These are phyloP conservation scores for Isatis tinctoria DNA, from an alignment of 345 rosid species.

Conservation along the genomic window DNA sequence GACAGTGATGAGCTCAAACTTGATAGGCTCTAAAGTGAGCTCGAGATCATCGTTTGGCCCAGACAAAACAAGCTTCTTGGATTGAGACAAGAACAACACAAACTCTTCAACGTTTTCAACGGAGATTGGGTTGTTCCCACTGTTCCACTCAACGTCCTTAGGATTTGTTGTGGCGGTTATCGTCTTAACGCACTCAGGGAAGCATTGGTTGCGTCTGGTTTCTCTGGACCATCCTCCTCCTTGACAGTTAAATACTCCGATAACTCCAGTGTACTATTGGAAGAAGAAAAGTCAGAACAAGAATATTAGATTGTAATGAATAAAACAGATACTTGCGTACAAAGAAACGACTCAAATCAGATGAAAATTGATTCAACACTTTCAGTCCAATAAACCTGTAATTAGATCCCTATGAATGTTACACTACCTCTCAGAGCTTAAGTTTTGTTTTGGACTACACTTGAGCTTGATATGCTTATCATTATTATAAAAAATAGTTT, in stretches of 20 bases:
- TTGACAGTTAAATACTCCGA: slow-evolving; percentile 95
- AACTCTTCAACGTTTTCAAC: slow-evolving; percentile 52
- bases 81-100: slow-evolving; percentile 63
- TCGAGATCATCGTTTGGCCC: slow-evolving; percentile 45
- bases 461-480: too few relatives aligned
- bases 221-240: slow-evolving; percentile 97
- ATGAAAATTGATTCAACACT: neutral
- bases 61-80: slow-evolving; percentile 66
- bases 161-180: slow-evolving; percentile 56
- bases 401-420: neutral
- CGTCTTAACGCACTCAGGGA: slow-evolving; percentile 50
- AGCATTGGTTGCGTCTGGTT: slow-evolving; percentile 70
- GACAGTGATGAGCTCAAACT: slow-evolving; percentile 76
- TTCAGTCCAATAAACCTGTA: neutral
- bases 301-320: neutral
- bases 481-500: too few relatives aligned
- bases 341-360: neutral
- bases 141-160: slow-evolving; percentile 71
- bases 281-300: neutral
- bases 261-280: slow-evolving; percentile 67
- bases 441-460: too few relatives aligned
- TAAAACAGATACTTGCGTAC: neutral
- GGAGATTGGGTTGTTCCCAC: slow-evolving; percentile 66
- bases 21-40: slow-evolving; percentile 69
- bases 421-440: neutral